These are phyloP conservation scores for Mycena kentingensis DNA, from an alignment of 768 basidiomycete species.

Conservation along the genomic window DNA sequence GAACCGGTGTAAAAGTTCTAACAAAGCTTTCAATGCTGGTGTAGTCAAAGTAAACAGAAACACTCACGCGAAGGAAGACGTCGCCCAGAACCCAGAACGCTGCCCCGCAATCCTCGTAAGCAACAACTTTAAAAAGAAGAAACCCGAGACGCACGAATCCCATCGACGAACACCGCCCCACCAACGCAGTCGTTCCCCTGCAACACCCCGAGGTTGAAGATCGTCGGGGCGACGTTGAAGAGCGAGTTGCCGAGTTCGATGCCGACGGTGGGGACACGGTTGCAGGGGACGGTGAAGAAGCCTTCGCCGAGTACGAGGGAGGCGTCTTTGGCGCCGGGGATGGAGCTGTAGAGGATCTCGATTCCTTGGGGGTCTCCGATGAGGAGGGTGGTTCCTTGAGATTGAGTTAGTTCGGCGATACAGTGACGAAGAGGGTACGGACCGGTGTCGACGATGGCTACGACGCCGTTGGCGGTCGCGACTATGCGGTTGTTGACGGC, in stretches of 20 bases:
- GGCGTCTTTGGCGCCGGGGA: conserved; percentile 35
- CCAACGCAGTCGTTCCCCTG: conserved; percentile 17
- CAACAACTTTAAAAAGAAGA: not conserved
- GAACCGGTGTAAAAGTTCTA: conserved; percentile 19
- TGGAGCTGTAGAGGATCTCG: conserved; percentile 31
- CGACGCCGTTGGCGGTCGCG: conserved; percentile 18
- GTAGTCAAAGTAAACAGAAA: not conserved
- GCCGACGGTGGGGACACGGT: conserved; percentile 12
- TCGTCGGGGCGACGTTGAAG: conserved; percentile 13
- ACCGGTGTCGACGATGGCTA: conserved; percentile 42
- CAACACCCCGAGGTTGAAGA: conserved; percentile 18
- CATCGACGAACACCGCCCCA: conserved; percentile 2
- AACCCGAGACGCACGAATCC: conserved; percentile 3
- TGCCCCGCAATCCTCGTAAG: not conserved
- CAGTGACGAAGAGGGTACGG: too few species aligned
- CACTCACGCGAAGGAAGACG: conserved; percentile 16
- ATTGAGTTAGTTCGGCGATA: not conserved
- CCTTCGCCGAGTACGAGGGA: conserved; percentile 28
- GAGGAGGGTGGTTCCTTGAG: conserved; percentile 38
- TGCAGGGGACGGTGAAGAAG: conserved; percentile 30
- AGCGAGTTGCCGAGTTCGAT: conserved; percentile 7
- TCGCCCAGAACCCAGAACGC: conserved; percentile 20
- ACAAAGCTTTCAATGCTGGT: not conserved
- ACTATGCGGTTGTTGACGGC: conserved; percentile 29
- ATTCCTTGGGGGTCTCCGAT: conserved; percentile 35